Conservation (phyloP, 1,139 yeast species). For the Eremothecium coryli region DNA sequence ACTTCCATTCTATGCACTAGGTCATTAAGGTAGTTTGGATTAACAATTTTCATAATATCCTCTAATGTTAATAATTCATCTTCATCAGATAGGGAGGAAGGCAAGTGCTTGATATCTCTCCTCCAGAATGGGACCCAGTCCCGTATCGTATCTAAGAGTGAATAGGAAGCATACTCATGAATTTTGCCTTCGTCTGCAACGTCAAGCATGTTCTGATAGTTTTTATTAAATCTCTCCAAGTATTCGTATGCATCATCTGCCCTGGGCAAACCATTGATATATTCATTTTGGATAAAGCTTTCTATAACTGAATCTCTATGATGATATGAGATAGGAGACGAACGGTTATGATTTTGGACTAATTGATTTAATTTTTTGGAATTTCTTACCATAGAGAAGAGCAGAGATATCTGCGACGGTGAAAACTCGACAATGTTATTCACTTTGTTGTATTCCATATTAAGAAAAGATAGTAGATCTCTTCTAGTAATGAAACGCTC, state of each 20-base stretch:
- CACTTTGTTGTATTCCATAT: constrained; percentile 32
- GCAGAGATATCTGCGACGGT: constrained; percentile 33
- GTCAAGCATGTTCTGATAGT: constrained; percentile 30
- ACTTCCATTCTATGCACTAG: constrained; percentile 43
- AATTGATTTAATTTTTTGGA: constrained; percentile 24
- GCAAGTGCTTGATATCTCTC: background rate
- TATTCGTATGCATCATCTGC: constrained; percentile 13
- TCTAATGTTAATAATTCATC: constrained; percentile 29
- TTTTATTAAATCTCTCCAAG: constrained; percentile 29
- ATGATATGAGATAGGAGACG: constrained; percentile 11
- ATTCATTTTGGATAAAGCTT: constrained; percentile 25
- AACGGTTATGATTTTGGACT: constrained; percentile 8
- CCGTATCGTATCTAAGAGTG: background rate
- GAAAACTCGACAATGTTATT: constrained; percentile 34
- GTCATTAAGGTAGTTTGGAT: constrained; percentile 46
- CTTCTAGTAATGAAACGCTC: constrained; percentile 30
- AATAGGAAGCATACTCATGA: background rate
- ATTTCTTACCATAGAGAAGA: constrained; percentile 32
- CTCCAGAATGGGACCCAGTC: background rate
- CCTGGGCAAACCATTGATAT: constrained; percentile 18
- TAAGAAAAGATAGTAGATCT: constrained; percentile 31
- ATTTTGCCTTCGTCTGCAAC: constrained; percentile 10
- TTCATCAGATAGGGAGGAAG: constrained; percentile 1
- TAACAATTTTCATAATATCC: constrained; percentile 36
- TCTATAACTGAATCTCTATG: constrained; percentile 26